Evolutionary conservation across 2,329 filamentous ascomycete species (phyloP).

Genomic region (Nothophoma quercina): DNA sequence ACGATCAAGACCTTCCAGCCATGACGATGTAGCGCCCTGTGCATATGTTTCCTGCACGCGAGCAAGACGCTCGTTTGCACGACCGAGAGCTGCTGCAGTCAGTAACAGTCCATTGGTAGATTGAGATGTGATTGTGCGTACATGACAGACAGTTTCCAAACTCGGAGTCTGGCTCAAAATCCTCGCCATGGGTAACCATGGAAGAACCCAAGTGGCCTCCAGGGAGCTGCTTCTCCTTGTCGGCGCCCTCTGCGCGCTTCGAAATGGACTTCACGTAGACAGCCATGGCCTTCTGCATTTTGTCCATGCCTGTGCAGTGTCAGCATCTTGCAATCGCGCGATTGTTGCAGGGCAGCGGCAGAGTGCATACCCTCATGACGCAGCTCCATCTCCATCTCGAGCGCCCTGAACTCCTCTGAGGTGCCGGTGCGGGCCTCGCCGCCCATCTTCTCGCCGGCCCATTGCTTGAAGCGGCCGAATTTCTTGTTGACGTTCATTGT

Average conservation of each 20-base stretch:
- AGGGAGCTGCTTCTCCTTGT: constrained; percentile 86
- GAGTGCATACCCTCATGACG: constrained; percentile 77
- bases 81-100: constrained; percentile 69
- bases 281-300: constrained; percentile 84
- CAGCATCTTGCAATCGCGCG: constrained; percentile 3
- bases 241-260: constrained; percentile 82
- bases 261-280: constrained; percentile 87
- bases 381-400: constrained; percentile 90
- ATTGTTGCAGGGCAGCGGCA: constrained; percentile 11
- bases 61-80: constrained; percentile 86
- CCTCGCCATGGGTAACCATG: constrained; percentile 89
- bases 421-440: constrained; percentile 85
- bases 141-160: constrained; percentile 86
- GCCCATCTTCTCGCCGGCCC: constrained; percentile 97
- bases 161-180: constrained; percentile 89
- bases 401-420: constrained; percentile 87
- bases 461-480: constrained; percentile 95
- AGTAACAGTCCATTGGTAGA: constrained; percentile 18
- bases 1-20: constrained; percentile 91
- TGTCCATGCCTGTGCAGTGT: constrained; percentile 76
- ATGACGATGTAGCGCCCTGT: constrained; percentile 77
- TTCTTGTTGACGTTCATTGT: constrained; percentile 79
- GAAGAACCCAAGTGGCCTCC: constrained; percentile 80
- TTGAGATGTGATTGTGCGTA: constrained; percentile 49
- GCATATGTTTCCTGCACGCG: constrained; percentile 86